Evolutionary conservation across 208 protist genomes (phyloP), one percentile per base, ranked within the genome.

Genomic region (Trypanosoma brucei): DNA sequence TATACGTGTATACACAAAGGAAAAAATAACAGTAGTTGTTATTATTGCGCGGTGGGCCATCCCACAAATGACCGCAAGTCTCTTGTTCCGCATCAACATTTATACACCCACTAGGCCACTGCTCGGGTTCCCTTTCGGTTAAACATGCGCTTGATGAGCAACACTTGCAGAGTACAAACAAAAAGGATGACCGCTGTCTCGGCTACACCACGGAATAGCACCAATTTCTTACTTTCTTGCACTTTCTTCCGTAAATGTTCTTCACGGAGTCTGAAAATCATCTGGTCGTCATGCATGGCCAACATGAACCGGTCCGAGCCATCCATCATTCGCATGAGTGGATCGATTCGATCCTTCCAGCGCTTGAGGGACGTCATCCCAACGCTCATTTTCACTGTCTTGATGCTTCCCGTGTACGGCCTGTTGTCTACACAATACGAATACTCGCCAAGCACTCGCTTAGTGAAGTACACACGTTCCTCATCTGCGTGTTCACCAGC

Each of bases 391-490:
- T 86, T 78, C 42, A 94, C 79, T 39, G 69, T 59, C 59, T 94
- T 91, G 22, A 48, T 65, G 22, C 42, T 51, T 6, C 76, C 68
- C 0, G 78, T 76, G 73, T 91, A 86, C 14, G 68, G 66, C 0
- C 70, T 53, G 60, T 91, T 94, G 76, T 94, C 80, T 48, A 94
- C 79, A 61, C 87, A 94, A 68, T 84, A 94, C 0, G 87, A 72
- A 62, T 94, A 81, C 59, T 91, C 82, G 35, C 77, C 61, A 9
- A 48, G 66, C 14, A 70, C 44, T 52, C 75, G 81, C 6, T 85
- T 91, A 1, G 83, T 89, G 59, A 90, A 90, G 75, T 88, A 94
- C 13, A 94, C 76, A 7, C 82, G 76, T 42, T 88, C 87, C 67
- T 89, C 76, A 7, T 37, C 13, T 30, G 59, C 78, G 64, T 94